A percentile compares a stretch with the other conserved stretches of the same genome.
Conservation (phyloP, 306 rosid species). For the Sophora flavescens region DNA sequence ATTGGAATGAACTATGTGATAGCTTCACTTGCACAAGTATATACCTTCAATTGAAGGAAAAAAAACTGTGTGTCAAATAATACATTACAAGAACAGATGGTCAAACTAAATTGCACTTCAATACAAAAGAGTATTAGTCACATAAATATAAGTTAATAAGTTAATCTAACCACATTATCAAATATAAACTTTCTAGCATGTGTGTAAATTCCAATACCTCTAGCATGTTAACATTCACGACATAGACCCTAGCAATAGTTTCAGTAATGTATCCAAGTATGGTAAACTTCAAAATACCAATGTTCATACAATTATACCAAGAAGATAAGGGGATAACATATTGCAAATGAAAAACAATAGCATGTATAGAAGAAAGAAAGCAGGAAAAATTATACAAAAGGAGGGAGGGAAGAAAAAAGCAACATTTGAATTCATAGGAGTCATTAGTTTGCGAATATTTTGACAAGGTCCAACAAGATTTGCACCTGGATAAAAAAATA, state of each 20-base stretch:
- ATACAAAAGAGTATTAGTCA: not conserved
- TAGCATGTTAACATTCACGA: conserved; percentile 20
- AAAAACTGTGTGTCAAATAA: not conserved
- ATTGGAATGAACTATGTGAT: conserved; percentile 67
- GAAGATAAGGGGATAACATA: not conserved
- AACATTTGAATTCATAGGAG: conserved; percentile 86
- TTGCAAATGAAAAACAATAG: conserved; percentile 20
- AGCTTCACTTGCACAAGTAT: conserved; percentile 78
- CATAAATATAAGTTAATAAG: conserved; percentile 25
- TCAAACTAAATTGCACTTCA: conserved; percentile 32
- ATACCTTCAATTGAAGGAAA: conserved; percentile 64
- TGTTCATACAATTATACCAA: not conserved
- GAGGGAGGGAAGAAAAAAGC: conserved; percentile 30
- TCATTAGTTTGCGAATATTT: conserved; percentile 64
- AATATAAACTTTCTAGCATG: conserved; percentile 26
- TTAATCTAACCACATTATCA: conserved; percentile 17
- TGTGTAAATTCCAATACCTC: conserved; percentile 26
- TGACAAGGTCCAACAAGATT: conserved; percentile 52
- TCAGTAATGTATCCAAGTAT: conserved; percentile 7
- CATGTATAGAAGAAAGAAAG: conserved; percentile 1
- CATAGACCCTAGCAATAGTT: conserved; percentile 1
- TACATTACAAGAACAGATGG: conserved; percentile 12
- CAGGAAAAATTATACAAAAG: not conserved
- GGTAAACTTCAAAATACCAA: not conserved
- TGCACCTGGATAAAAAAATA: conserved; percentile 60